Percentiles rank a stretch among this genome's conserved stretches.
phyloP scores from a whole-genome alignment of 192 early-diverging fungal species.

The Gigaspora rosea region DNA sequence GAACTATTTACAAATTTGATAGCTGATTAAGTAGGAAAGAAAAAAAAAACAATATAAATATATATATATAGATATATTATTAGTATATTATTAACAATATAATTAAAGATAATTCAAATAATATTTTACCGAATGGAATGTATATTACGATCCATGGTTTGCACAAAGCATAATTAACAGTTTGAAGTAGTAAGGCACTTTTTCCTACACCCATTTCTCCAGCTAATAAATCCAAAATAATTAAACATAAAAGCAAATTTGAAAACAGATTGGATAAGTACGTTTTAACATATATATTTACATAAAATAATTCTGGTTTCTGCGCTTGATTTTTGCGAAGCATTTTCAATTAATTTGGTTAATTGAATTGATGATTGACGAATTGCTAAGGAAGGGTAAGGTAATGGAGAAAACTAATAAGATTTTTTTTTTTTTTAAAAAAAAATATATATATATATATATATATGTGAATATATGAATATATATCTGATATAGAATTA shows the following conservation, averaged over 20 bases:
- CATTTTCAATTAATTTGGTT: conserved; percentile 40
- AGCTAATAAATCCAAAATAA: conserved; percentile 31
- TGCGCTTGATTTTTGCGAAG: conserved; percentile 37
- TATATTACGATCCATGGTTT: conserved; percentile 57
- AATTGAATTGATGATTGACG: conserved; percentile 45
- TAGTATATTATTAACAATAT: conserved; percentile 7
- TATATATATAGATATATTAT: background rate
- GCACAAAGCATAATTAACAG: conserved; percentile 45
- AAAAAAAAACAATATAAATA: background rate
- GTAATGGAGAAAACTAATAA: conserved; percentile 44
- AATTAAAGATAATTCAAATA: background rate
- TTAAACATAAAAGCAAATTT: background rate
- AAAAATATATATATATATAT: too few relatives aligned
- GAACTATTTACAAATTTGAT: conserved; percentile 49
- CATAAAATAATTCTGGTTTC: conserved; percentile 43
- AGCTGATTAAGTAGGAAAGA: conserved; percentile 32
- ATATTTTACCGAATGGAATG: conserved; percentile 46
- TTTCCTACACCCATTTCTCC: conserved; percentile 53
- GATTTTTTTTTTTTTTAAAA: too few relatives aligned
- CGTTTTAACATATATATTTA: conserved; percentile 1
- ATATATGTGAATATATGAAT: too few relatives aligned
- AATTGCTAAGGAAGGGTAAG: conserved; percentile 44
- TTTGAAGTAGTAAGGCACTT: conserved; percentile 51
- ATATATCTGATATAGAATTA: too few relatives aligned
- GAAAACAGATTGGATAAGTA: background rate